Evolutionary conservation across 2,329 filamentous ascomycete species (phyloP).

Genomic region (Dryadomyces quercivorus): DNA sequence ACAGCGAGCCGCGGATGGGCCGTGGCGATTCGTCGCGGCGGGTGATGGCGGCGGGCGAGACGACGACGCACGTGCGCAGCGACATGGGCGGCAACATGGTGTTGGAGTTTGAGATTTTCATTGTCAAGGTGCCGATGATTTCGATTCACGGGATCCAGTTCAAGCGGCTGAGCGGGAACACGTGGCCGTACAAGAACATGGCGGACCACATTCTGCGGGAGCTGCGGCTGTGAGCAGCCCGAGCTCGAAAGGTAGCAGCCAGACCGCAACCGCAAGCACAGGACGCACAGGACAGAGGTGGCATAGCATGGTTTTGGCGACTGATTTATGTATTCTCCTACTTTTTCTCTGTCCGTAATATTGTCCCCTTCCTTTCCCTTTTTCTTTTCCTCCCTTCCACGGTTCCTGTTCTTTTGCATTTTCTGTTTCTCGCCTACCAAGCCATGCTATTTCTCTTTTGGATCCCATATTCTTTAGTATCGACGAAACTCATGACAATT

Average conservation of each 20-base stretch:
- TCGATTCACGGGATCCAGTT: constrained; percentile 94
- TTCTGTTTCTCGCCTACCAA: no score
- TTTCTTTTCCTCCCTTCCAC: not conserved
- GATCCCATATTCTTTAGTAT: not conserved
- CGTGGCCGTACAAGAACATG: constrained; percentile 99
- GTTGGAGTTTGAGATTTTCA: constrained; percentile 87
- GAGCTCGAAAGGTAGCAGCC: no score
- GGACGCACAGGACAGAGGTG: not conserved
- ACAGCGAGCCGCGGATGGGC: constrained; percentile 49
- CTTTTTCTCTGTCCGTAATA: not conserved
- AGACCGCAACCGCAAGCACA: no score
- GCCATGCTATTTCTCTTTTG: not conserved
- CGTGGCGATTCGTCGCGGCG: constrained; percentile 30
- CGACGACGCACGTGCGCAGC: constrained; percentile 80
- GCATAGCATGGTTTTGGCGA: not conserved
- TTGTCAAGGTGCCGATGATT: constrained; percentile 92
- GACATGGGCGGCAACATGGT: constrained; percentile 77
- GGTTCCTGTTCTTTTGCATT: no score
- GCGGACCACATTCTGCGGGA: constrained; percentile 88
- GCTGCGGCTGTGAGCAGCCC: constrained; percentile 56
- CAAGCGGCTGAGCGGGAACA: constrained; percentile 89
- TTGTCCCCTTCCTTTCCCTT: not conserved
- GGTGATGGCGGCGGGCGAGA: constrained; percentile 57
- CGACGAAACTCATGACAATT: not conserved
- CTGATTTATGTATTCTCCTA: not conserved